Evolutionary conservation across 2,329 filamentous ascomycete genomes (phyloP).

Genomic region (Karstenula rhodostoma): DNA sequence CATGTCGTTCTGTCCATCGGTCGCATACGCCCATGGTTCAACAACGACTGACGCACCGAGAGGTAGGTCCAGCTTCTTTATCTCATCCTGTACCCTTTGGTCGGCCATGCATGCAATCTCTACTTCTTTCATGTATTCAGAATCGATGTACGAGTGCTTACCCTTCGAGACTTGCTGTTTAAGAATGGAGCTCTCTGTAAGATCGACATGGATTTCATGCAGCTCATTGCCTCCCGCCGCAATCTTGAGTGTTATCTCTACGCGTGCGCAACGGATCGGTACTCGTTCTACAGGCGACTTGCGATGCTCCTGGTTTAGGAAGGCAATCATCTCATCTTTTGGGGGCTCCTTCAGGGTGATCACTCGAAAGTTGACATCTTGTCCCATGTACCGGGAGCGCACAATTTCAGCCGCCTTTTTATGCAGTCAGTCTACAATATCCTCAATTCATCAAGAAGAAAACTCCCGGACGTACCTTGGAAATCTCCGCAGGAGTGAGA

Average conservation of each 20-base stretch:
- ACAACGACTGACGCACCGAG: constrained; percentile 55
- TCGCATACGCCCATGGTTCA: constrained; percentile 65
- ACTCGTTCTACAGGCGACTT: constrained; percentile 32
- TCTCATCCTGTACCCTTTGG: constrained; percentile 53
- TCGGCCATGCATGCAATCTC: constrained; percentile 59
- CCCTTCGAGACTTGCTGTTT: constrained; percentile 48
- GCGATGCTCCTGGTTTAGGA: constrained; percentile 55
- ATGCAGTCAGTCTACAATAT: not conserved
- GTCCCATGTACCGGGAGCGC: not conserved
- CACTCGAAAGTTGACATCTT: constrained; percentile 52
- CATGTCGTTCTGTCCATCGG: constrained; percentile 63
- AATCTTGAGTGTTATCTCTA: constrained; percentile 33
- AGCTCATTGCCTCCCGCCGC: constrained; percentile 21
- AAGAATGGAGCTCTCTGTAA: constrained; percentile 29
- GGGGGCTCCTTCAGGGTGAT: constrained; percentile 61
- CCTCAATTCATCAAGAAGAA: not conserved
- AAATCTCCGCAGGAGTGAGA: constrained; percentile 5
- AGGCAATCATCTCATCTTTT: constrained; percentile 58
- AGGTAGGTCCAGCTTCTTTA: constrained; percentile 55
- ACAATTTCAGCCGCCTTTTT: constrained; percentile 7
- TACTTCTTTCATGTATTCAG: constrained; percentile 58
- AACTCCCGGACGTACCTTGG: not conserved
- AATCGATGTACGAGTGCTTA: constrained; percentile 59
- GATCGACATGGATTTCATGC: constrained; percentile 43
- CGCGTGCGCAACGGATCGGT: constrained; percentile 52